Base-by-base conservation (phyloP, 768 basidiomycete genomes). In the Mycena polygramma region DNA sequence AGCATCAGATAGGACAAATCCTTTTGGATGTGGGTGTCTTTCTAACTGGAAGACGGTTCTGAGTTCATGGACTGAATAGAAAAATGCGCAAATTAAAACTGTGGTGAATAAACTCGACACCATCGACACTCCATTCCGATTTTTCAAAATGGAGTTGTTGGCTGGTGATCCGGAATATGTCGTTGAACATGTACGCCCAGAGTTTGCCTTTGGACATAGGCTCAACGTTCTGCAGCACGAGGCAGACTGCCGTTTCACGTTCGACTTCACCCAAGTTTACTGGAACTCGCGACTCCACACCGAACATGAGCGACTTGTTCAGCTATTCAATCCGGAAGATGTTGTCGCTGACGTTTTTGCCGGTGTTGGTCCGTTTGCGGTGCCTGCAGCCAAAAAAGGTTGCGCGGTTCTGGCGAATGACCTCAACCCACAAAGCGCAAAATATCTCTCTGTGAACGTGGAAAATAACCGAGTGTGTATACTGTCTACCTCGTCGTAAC, bases 251-350 rank as follows among this genome's bases (percentile, higher is more conserved):
- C 85, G 83, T 39, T 99, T 99, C 81, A 91, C 87, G 2, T 99
- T 99, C 75, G 96, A 99, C 79, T 99, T 99, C 77, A 91, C 93
- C 8, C 86, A 91, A 77, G 98, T 99, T 15, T 99, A 99, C 81
- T 99, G 97, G 97, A 99, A 99, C 83, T 97, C 97, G 19, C 91
- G 98, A 45, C 83, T 99, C 43, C 93, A 95, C 66, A 90, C 91
- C 6, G 98, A 99, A 77, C 98, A 99, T 77, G 89, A 91, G 35
- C 91, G 97, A 4, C 85, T 99, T 19, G 93, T 99, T 49, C 78
- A 86, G 20, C 73, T 85, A 43, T 97, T 98, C 81, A 78, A 86
- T 35, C 88, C 91, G 0, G 86, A 90, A 30, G 94, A 95, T 61
- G 88, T 99, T 22, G 81, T 99, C 26, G 96, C 91, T 4, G 98